Conservation (phyloP, 2,329 filamentous ascomycete species). For the Microascus cirrosus region DNA sequence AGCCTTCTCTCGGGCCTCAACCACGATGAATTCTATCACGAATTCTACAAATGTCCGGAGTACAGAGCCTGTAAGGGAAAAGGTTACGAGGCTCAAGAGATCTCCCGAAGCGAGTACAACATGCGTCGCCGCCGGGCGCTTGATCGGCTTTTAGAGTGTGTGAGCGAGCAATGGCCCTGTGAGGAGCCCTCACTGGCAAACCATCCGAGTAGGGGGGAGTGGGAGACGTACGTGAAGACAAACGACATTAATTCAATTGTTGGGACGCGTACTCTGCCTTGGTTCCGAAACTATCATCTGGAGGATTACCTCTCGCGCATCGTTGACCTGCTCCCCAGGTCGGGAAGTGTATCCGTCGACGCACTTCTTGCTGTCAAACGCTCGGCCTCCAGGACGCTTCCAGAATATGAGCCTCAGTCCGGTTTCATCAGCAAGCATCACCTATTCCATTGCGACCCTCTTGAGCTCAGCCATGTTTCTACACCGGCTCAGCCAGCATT, state of each 20-base stretch:
- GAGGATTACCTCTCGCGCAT: slow-evolving; percentile 10
- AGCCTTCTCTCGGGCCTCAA: background rate
- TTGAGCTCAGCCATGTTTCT: background rate
- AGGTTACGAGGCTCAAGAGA: background rate
- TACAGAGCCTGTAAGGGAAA: background rate
- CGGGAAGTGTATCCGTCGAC: background rate
- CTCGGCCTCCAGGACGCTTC: background rate
- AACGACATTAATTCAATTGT: background rate
- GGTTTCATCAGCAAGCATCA: background rate
- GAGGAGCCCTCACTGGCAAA: background rate
- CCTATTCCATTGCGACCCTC: background rate
- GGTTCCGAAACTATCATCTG: slow-evolving; percentile 15
- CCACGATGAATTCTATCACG: background rate
- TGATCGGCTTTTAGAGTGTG: background rate
- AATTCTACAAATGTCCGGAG: background rate
- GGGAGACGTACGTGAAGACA: background rate
- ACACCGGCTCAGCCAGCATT: too few species aligned
- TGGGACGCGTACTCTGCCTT: slow-evolving; percentile 1
- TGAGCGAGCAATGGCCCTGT: slow-evolving; percentile 1
- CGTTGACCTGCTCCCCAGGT: background rate
- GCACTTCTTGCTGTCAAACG: background rate
- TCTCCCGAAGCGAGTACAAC: background rate
- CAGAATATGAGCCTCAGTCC: background rate
- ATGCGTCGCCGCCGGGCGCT: background rate
- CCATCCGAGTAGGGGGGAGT: background rate